Base-by-base conservation (phyloP, 2,329 filamentous ascomycete species). In the Aspergillus spinulosporus region DNA sequence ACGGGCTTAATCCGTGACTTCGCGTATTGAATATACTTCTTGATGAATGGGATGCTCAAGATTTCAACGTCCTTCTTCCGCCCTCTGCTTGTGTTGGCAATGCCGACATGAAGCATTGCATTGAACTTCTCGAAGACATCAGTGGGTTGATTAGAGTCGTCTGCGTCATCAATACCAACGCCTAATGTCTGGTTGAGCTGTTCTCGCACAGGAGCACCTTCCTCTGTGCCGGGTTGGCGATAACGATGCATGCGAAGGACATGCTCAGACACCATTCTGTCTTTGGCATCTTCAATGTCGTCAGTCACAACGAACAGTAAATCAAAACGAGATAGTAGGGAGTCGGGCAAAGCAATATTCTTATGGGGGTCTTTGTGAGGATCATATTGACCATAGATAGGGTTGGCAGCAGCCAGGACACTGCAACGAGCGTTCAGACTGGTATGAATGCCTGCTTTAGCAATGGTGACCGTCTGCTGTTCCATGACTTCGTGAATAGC, bases 401-500 rank as follows among this genome's bases (percentile, higher is more conserved):
- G 94, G 72, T 99, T 99, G 58, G 94, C 94, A 12, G 94, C 94
- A 42, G 94, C 94, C 66, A 99, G 85, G 59, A 99, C 94, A 75
- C 92, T 96, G 78, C 94, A 99, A 56, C 94, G 88, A 52, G 94
- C 94, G 70, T 99, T 99, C 58, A 99, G 81, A 2, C 92, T 96
- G 0, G 94, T 99, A 75, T 99, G 94, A 57, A 99, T 99, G 62
- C 94, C 94, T 1, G 94, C 94, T 78, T 99, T 99, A 51, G 94
- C 94, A 68, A 99, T 99, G 11, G 94, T 99, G 59, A 99, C 94
- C 0, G 94, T 99, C 76, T 99, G 94, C 78, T 99, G 94, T 77
- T 99, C 94, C 94, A 99, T 99, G 63, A 99, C 94, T 89, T 99
- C 94, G 84, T 99, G 94, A 66, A 99, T 99, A 46, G 94, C 94